Base-by-base conservation (phyloP, 495 filamentous ascomycete genomes). In the Penicillium turbatum region DNA sequence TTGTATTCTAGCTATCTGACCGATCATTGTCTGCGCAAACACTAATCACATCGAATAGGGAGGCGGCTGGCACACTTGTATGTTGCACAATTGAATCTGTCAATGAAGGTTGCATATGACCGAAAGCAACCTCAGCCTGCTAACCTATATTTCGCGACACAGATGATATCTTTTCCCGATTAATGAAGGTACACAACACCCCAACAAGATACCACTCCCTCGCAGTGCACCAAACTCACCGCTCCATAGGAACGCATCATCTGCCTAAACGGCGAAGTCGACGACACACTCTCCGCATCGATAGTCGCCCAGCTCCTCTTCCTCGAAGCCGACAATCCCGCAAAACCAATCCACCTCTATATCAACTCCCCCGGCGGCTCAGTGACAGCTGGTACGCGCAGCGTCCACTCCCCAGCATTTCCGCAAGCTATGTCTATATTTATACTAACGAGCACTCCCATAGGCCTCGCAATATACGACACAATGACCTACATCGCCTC, bases 401-500 rank as follows among this genome's bases (percentile, higher is more conserved):
- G 4, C 21, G 8, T 13, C 26, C n/a, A 16, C 21, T 10, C n/a
- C 47, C 15, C 9, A 0, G 1, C 19, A 8, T 31, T 8, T 42
- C 38, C 30, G 24, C 0, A 12, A 16, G 13, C 13, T 6, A 2
- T 24, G 21, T 24, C 21, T 24, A 4, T 24, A 4, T 24, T 3
- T 17, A 24, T 45, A 44, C 47, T 50, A 41, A 31, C 40, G 36
- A 54, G 45, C 21, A 29, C 34, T 41, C 3, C 39, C 63, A 29
- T 10, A 73, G 88, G 93, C 6, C 80, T 98, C 27, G 92, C 93
- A 41, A 97, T 98, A 65, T 98, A 98, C 77, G 93, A 98, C 70
- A 97, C 95, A 44, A 98, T 98, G 92, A 85, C 86, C 54, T 98
- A 97, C 73, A 97, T 98, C 71, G 83, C 83, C 54, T 87, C 88